Base-by-base conservation (phyloP, 148 eudicot species). In the Silene uniflora region DNA sequence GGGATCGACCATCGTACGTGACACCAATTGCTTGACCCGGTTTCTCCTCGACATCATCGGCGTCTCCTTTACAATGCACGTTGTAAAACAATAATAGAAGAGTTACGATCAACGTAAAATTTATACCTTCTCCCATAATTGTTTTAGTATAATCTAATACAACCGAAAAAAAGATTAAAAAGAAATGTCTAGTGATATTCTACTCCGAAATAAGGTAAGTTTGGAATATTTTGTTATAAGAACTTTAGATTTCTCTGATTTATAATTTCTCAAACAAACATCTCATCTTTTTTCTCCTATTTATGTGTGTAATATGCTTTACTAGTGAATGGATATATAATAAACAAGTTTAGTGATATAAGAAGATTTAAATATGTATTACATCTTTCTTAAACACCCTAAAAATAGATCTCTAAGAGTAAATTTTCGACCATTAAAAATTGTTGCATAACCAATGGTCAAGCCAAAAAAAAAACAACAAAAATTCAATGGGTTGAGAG, bases 41-140 rank as follows among this genome's bases (percentile, higher is more conserved):
- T 85, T 23, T 84, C 77, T 63, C 83, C 85, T 64, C 83, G 81
- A 73, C 85, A 82, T 83, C 86, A 71, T 46, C 96, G 81, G 5
- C 86, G 29, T 56, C 91, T 89, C 82, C 95, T 82, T 60, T 17
- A 27, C 75, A 42, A 54, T 69, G 67, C 23, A 73, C 81, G 5
- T 62, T 70, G 14, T 63, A 19, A 35, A 73, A 54, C 25, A 74
- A 68, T 17, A 79, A 49, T 49, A 73, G 5, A 7, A 75, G 66
- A 2, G 69, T 60, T 67, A 79, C 8, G 10, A 68, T 54, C 9
- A 77, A 14, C 78, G 25, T 52, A 13, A 49, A 73, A 52, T 69
- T 73, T 14, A 60, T 29, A 69, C 18, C 23, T 32, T 62, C 7
- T 56, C n/a, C 81, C 84, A 81, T 81, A 35, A 47, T 67, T 72